Base-by-base conservation (phyloP, 768 basidiomycete genomes). In the Paxillus involutus region DNA sequence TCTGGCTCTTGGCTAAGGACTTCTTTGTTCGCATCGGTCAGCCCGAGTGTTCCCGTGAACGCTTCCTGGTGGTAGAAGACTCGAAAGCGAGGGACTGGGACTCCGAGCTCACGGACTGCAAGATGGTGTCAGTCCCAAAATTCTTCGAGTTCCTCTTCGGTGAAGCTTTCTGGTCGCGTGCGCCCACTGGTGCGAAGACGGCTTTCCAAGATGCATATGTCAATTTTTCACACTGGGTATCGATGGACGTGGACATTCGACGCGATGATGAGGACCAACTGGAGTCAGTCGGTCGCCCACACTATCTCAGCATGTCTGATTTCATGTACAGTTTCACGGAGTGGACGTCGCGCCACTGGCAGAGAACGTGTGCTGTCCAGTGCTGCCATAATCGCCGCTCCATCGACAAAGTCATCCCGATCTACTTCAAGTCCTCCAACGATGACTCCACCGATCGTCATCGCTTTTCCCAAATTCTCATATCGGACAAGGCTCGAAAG, bases 171-270 rank as follows among this genome's bases (percentile, higher is more conserved):
- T 57, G 49, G 55, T 3, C 11, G 10, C 3, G 16, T 3, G 29
- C 12, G 1, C 12, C 3, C 14, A 55, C 51, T 5, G 21, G 26
- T 59, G 52, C 35, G 1, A 41, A 47, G n/a, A n/a, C n/a, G n/a
- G n/a, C n/a, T n/a, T n/a, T n/a, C n/a, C n/a, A n/a, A n/a, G 9
- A 56, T 40, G 54, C 58, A 0, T 44, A 47, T 17, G 13, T 58
- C 4, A 58, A 58, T 32, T 58, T 58, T 17, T 58, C 53, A 4
- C 54, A 59, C 11, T 57, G 59, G 59, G 13, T 53, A 2, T 24
- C 49, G 0, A 59, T 59, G 59, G 33, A 46, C 2, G 0, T 30
- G 13, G 7, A 48, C n/a, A 48, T 56, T 32, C 14, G 17, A 3
- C 2, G 9, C 6, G n/a, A 36, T 14, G 36, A 8, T 16, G 12